Evolutionary conservation across 2,329 filamentous ascomycete species (phyloP), one percentile per base, ranked within the genome.

Genomic region (Cladophialophora yegresii): DNA sequence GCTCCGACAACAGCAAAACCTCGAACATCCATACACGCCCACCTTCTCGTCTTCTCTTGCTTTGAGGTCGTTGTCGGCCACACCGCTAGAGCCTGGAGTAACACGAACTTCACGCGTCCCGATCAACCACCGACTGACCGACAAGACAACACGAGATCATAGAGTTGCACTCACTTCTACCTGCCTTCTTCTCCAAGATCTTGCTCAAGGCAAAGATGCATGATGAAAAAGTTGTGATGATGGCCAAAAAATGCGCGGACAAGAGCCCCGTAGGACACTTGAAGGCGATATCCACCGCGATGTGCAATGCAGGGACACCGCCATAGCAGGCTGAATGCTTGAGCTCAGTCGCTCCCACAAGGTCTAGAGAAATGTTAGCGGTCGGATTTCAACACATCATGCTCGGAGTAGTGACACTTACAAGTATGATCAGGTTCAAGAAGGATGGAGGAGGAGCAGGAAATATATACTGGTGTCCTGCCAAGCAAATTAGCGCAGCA

Each of bases 241-340:
- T 56, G 66, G 68, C 67, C 69, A 71, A 70, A 71, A 71, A 70
- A 67, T 70, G 30, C 66, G 64, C 66, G 65, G 45, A 61, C 67
- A 66, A 69, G 64, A 70, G 59, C 67, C 67, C 67, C 69, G 69
- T 69, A 70, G 66, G 67, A 70, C 61, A 67, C 64, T 69, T 66
- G 67, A 67, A 63, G 58, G 55, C 40, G 53, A 63, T 45, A 54
- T 62, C 68, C 61, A 63, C 65, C 63, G 51, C 68, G 68, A 62
- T 70, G 68, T 70, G 68, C 67, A 70, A 70, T 70, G 68, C 60
- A 69, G 67, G 58, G 68, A 65, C 61, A 65, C 54, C 55, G 43
- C 66, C 47, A 63, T 65, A 65, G 58, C 58, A 50, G 66, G 58
- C 57, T 58, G 43, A 47, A 53, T 68, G 64, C 63, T 66, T 68